phyloP scores from a whole-genome alignment of 2,329 filamentous ascomycete species.

The Talaromyces sp. region DNA sequence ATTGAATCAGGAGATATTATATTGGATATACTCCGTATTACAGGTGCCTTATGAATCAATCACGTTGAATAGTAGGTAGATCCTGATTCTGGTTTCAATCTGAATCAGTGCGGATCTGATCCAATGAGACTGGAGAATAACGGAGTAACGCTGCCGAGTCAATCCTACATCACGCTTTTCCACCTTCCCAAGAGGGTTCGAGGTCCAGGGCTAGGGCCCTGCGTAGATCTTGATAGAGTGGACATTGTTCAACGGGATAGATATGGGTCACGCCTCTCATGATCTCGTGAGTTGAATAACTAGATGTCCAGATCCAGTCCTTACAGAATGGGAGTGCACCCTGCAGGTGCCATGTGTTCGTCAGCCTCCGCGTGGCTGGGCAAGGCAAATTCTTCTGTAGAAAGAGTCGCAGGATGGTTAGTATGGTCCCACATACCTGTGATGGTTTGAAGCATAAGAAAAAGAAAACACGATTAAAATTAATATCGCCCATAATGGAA shows the following conservation, averaged over 20 bases:
- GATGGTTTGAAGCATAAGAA: no score
- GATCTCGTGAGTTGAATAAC: background rate
- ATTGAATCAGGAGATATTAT: background rate
- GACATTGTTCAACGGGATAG: no score
- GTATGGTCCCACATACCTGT: slow-evolving; percentile 12
- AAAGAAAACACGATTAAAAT: slow-evolving; percentile 6
- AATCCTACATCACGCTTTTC: background rate
- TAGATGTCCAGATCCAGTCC: slow-evolving; percentile 2
- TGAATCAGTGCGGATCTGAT: background rate
- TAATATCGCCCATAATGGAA: no score
- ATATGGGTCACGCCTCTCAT: no score
- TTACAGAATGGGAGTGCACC: slow-evolving; percentile 3
- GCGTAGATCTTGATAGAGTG: no score
- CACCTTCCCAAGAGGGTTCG: slow-evolving; percentile 7
- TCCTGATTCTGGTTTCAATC: background rate
- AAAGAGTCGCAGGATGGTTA: background rate
- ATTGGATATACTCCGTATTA: no score
- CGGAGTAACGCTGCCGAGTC: background rate
- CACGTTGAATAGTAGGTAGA: no score
- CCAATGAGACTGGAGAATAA: background rate
- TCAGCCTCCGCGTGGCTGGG: slow-evolving; percentile 15
- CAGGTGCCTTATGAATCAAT: no score
- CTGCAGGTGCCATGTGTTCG: slow-evolving; percentile 29
- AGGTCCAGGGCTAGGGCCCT: slow-evolving; percentile 1
- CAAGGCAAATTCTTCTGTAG: background rate